These are phyloP conservation scores for Glutinoglossum americanum DNA, from an alignment of 495 filamentous ascomycete species.

Conservation along the genomic window DNA sequence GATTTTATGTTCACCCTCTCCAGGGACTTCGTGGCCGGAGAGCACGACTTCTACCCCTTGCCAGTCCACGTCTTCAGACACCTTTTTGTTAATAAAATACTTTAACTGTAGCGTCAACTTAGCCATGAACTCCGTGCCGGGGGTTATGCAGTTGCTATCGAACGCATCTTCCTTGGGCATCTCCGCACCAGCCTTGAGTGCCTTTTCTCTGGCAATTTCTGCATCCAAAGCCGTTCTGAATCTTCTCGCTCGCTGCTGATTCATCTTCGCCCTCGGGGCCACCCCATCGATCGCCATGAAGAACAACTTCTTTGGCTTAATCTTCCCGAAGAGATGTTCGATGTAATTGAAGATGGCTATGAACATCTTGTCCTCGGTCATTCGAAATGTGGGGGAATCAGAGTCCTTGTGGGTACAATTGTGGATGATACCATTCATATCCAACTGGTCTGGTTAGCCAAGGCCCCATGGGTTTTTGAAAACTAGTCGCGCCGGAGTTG, in stretches of 20 bases:
- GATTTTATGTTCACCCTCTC: constrained; percentile 98
- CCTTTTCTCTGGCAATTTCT: constrained; percentile 75
- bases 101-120: constrained; percentile 83
- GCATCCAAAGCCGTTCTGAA: constrained; percentile 89
- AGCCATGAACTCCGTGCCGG: constrained; percentile 93
- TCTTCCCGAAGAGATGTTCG: constrained; percentile 95
- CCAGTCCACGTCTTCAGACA: constrained; percentile 93
- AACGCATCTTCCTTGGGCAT: constrained; percentile 92
- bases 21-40: constrained; percentile 96
- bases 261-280: constrained; percentile 97
- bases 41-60: constrained; percentile 88
- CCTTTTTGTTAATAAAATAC: constrained; percentile 97
- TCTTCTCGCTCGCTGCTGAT: constrained; percentile 87
- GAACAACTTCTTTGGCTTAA: constrained; percentile 93
- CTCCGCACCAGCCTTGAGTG: constrained; percentile 65
- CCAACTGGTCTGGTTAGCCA: constrained; percentile 29
- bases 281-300: constrained; percentile 99
- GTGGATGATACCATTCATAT: constrained; percentile 99
- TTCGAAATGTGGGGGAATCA: constrained; percentile 70
- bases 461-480: background rate
- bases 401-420: constrained; percentile 97
- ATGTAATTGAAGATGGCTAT: constrained; percentile 99
- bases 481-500: background rate
- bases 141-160: constrained; percentile 98
- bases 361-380: constrained; percentile 97